Evolutionary conservation across 2,329 filamentous ascomycete genomes (phyloP), one percentile per base, ranked within the genome.

Genomic region (Acarospora socialis): DNA sequence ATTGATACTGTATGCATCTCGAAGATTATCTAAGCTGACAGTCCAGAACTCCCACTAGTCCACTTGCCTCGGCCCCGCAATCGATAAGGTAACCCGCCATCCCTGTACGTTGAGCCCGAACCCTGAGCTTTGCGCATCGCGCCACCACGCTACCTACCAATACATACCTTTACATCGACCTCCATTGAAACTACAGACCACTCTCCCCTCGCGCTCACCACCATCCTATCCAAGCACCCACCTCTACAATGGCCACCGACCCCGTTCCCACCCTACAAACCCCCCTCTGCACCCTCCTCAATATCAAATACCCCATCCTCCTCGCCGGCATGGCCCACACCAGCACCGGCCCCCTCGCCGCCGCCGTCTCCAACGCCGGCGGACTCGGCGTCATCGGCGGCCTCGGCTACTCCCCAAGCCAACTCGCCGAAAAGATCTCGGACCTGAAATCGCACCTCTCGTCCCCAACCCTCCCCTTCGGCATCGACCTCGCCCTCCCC

Each of bases 251-350:
- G 36, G 14, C 35, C 20, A 29, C 36, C 28, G 65, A n/a, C 22
- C 22, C 22, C 26, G 7, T 37, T 5, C 52, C 54, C 12, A 49
- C 73, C 37, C 77, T 90, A 46, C 71, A 70, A 36, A 92, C 83
- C 7, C 81, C 82, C 2, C 68, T 92, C 21, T 86, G 78, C 42
- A 65, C 65, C 33, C 74, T 94, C 31, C 70, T 94, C 32, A 71
- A 73, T 15, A 93, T 94, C 57, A 65, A 77, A 44, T 84, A 94
- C 59, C 87, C 87, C 23, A 77, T 95, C 54, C 63, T 94, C 44
- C 80, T 94, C 13, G 87, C 87, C 20, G 87, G 87, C 47, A 95
- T 95, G 87, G 86, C 87, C 2, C 73, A 80, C 40, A 81, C 81
- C 7, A 86, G 81, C 0, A 77, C 78, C 37, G 81, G 78, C 0